Conservation (phyloP, 257 asterid species). For the Rauvolfia tetraphylla region DNA sequence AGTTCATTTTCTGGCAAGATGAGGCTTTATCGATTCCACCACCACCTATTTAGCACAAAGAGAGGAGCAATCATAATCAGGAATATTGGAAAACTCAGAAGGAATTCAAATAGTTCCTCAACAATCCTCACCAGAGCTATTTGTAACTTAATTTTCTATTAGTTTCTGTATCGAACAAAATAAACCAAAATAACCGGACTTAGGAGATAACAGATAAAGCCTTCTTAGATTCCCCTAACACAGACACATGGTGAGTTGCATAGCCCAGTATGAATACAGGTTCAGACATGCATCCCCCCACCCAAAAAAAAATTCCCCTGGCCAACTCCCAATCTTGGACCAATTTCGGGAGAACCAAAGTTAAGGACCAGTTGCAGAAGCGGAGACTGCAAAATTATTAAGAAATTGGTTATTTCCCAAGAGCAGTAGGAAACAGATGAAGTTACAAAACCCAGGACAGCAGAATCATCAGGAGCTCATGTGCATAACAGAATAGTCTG, state of each 20-base stretch:
- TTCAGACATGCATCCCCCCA: neutral
- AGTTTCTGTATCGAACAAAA: neutral
- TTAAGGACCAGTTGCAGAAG: too few relatives aligned
- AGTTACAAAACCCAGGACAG: neutral
- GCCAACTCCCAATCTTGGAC: too few relatives aligned
- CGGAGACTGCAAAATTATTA: too few relatives aligned
- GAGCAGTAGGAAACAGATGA: neutral
- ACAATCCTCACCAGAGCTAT: neutral
- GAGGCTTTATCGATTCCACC: constrained; percentile 84
- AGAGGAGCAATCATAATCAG: neutral
- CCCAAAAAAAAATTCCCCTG: too few relatives aligned
- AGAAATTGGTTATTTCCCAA: too few relatives aligned
- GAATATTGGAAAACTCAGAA: neutral
- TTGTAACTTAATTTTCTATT: neutral
- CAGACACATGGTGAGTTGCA: neutral
- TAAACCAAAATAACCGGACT: neutral
- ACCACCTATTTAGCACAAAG: constrained; percentile 60
- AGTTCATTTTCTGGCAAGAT: constrained; percentile 56
- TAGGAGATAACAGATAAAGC: neutral
- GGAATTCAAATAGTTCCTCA: neutral
- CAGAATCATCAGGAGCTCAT: neutral
- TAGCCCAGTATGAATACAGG: neutral
- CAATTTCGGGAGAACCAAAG: neutral
- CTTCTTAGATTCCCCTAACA: neutral
- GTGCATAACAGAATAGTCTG: neutral